Conservation (phyloP, 2,329 filamentous ascomycete species). For the Neofusicoccum laricinum region DNA sequence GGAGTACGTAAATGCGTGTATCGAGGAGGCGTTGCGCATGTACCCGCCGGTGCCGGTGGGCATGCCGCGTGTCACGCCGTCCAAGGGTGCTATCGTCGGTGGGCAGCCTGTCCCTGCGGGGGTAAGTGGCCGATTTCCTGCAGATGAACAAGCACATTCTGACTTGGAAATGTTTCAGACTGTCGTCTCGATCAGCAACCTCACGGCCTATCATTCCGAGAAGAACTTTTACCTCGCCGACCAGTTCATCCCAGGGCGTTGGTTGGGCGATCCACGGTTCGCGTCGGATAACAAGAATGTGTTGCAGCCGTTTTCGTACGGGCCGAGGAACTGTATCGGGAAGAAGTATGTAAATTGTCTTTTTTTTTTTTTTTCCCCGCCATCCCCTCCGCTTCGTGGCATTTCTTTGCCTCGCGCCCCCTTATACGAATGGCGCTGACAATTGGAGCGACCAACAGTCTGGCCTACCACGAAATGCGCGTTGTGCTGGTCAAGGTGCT, state of each 20-base stretch:
- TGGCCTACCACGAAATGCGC: constrained; percentile 42
- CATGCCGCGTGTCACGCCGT: constrained; percentile 32
- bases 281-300: constrained; percentile 31
- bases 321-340: constrained; percentile 38
- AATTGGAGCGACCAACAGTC: constrained; percentile 19
- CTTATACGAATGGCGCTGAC: not conserved
- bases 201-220: constrained; percentile 11
- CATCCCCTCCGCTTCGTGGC: too few relatives aligned
- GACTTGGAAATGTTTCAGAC: not conserved
- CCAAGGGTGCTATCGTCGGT: constrained; percentile 35
- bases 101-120: constrained; percentile 35
- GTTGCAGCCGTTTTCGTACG: constrained; percentile 45
- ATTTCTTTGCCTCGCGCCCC: too few relatives aligned
- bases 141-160: not conserved
- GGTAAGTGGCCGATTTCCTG: constrained; percentile 15
- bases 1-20: constrained; percentile 38
- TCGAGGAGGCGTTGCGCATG: constrained; percentile 42
- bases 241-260: constrained; percentile 42
- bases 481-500: constrained; percentile 37
- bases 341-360: constrained; percentile 28
- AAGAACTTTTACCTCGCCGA: constrained; percentile 36
- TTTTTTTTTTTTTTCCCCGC: not conserved
- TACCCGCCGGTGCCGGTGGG: constrained; percentile 40
- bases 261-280: constrained; percentile 30
- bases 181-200: constrained; percentile 4